Conservation (phyloP, 495 filamentous ascomycete species). For the Letharia columbiana region DNA sequence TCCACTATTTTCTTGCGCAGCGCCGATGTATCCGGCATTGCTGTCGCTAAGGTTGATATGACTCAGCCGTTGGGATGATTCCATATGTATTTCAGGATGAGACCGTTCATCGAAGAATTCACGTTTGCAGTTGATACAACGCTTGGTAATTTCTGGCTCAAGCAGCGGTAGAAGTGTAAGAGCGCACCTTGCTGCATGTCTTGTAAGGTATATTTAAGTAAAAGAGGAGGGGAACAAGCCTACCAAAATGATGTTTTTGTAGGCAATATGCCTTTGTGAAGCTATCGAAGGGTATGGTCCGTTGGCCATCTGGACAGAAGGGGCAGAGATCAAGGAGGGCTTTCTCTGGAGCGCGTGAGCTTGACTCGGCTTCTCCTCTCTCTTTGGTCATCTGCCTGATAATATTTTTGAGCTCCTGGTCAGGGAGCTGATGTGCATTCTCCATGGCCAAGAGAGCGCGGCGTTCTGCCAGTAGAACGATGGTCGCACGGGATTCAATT, state of each 20-base stretch:
- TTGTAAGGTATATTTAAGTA: constrained; percentile 1
- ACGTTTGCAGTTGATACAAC: constrained; percentile 42
- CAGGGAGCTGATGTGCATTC: background rate
- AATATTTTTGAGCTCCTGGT: background rate
- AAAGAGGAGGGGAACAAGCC: background rate
- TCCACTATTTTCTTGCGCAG: background rate
- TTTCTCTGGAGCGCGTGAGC: background rate
- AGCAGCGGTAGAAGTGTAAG: constrained; percentile 48
- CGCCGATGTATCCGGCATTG: background rate
- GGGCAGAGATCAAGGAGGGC: constrained; percentile 15
- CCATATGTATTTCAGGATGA: constrained; percentile 3
- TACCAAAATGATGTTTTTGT: constrained; percentile 22
- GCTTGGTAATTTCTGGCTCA: constrained; percentile 46
- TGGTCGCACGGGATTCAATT: background rate
- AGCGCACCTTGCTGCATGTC: constrained; percentile 42
- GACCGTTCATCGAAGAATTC: constrained; percentile 41
- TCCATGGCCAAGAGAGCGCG: background rate
- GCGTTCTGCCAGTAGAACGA: constrained; percentile 1
- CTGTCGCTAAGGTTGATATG: background rate
- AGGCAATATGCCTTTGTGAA: constrained; percentile 16
- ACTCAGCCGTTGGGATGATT: background rate
- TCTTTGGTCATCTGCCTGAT: background rate
- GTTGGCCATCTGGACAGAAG: constrained; percentile 2
- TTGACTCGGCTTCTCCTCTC: background rate
- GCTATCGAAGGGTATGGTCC: constrained; percentile 12